These are phyloP conservation scores for Zasmidium citrigriseum DNA, from an alignment of 2,329 filamentous ascomycete genomes.

Conservation along the genomic window DNA sequence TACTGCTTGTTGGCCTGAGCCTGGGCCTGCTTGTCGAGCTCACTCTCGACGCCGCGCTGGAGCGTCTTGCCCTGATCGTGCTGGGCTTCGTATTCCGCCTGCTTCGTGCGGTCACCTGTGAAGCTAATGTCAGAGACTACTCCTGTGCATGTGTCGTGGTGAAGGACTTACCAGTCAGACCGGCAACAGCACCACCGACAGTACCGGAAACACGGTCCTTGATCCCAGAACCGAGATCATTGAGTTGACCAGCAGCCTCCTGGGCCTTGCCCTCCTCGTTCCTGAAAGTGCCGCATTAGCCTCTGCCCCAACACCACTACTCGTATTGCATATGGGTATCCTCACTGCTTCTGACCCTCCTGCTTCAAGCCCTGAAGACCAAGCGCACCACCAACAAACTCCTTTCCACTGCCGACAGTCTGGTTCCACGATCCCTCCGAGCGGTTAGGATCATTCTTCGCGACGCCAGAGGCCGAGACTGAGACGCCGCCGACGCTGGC, in stretches of 20 bases:
- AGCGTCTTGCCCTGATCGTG: slow-evolving; percentile 83
- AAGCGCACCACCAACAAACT: slow-evolving; percentile 72
- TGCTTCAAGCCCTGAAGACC: slow-evolving; percentile 76
- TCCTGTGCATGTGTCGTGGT: slow-evolving; percentile 47
- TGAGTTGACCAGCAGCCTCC: slow-evolving; percentile 80
- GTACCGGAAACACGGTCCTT: slow-evolving; percentile 50
- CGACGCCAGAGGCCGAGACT: slow-evolving; percentile 68
- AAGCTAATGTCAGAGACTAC: not conserved
- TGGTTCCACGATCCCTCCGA: slow-evolving; percentile 79
- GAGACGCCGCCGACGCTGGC: slow-evolving; percentile 73
- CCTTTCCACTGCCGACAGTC: slow-evolving; percentile 83
- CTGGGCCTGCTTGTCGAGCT: slow-evolving; percentile 69
- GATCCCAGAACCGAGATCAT: slow-evolving; percentile 68
- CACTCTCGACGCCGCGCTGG: slow-evolving; percentile 79
- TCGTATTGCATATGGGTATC: not conserved
- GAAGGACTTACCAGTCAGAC: slow-evolving; percentile 62
- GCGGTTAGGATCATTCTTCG: slow-evolving; percentile 74
- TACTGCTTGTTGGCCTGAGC: slow-evolving; percentile 10
- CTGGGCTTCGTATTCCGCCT: slow-evolving; percentile 66
- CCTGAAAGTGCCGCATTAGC: not conserved
- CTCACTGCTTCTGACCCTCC: slow-evolving; percentile 67
- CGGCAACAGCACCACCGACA: slow-evolving; percentile 70
- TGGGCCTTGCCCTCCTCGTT: slow-evolving; percentile 77
- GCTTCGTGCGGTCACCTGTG: slow-evolving; percentile 35
- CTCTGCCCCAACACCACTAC: not conserved